phyloP scores from a whole-genome alignment of 176 grass and related monocot genomes.

The Eremochloa ophiuroides region DNA sequence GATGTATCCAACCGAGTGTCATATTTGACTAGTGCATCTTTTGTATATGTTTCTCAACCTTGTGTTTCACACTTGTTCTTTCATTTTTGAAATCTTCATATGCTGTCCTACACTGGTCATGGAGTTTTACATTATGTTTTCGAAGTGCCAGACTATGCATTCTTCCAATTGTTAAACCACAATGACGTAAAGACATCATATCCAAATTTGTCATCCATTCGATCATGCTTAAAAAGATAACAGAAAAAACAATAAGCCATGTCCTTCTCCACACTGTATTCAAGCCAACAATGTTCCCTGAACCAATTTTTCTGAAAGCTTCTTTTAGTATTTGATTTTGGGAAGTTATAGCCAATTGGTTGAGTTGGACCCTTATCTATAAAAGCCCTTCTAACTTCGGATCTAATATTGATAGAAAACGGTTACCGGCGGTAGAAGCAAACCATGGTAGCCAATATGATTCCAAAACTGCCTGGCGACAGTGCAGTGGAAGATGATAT shows the following conservation, averaged over 20 bases:
- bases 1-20: not conserved
- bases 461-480: too few species aligned
- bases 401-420: too few species aligned
- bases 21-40: not conserved
- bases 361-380: too few species aligned
- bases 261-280: too few species aligned
- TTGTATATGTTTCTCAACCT: not conserved
- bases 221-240: not conserved
- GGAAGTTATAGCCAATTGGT: too few species aligned
- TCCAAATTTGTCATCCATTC: not conserved
- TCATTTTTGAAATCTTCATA: not conserved
- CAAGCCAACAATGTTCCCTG: too few species aligned
- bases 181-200: not conserved
- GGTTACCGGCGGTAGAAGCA: too few species aligned
- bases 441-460: too few species aligned
- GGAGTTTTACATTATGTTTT: not conserved
- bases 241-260: not conserved
- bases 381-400: too few species aligned
- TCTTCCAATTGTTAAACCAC: not conserved
- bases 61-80: not conserved
- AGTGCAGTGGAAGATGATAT: too few species aligned
- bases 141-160: not conserved
- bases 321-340: too few species aligned
- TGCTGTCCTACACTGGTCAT: not conserved
- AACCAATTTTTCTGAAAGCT: too few species aligned